Percentiles rank a stretch among this genome's conserved stretches.
These are phyloP conservation scores for Penicillium corylophilum DNA, from an alignment of 2,329 filamentous ascomycete species.

Conservation along the genomic window DNA sequence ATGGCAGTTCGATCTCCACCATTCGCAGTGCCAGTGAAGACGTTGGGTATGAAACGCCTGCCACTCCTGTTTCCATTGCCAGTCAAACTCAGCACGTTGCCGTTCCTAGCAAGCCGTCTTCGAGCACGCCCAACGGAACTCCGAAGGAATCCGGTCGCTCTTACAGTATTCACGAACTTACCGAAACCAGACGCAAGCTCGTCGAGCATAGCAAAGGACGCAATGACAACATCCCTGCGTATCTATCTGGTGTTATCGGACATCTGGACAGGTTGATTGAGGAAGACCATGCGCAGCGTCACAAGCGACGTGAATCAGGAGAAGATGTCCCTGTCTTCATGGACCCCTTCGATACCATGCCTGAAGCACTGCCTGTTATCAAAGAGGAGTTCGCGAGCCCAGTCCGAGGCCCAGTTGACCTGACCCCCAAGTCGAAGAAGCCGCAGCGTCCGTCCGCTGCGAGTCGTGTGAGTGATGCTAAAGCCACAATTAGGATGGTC, in stretches of 20 bases:
- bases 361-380: constrained; percentile 49
- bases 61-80: constrained; percentile 44
- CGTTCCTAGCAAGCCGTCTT: constrained; percentile 24
- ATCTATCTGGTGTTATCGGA: constrained; percentile 60
- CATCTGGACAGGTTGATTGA: constrained; percentile 60
- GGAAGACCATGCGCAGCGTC: constrained; percentile 29
- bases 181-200: constrained; percentile 59
- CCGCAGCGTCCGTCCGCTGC: constrained; percentile 5
- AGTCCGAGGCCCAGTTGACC: constrained; percentile 7
- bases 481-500: constrained; percentile 58
- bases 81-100: constrained; percentile 28
- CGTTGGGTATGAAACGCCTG: constrained; percentile 52
- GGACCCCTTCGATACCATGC: constrained; percentile 18
- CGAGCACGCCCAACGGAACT: constrained; percentile 38
- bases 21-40: constrained; percentile 44
- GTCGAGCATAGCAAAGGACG: constrained; percentile 50
- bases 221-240: constrained; percentile 46
- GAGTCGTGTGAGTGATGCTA: constrained; percentile 22
- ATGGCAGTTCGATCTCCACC: constrained; percentile 61
- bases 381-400: constrained; percentile 46
- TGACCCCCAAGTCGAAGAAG: constrained; percentile 11
- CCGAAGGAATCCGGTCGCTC: constrained; percentile 51
- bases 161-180: constrained; percentile 55
- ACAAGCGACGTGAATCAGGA: neutral
- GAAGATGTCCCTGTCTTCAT: constrained; percentile 6